Evolutionary conservation across 352 stramenopile genomes (phyloP).

Genomic region (Thraustochytrium striatum): DNA sequence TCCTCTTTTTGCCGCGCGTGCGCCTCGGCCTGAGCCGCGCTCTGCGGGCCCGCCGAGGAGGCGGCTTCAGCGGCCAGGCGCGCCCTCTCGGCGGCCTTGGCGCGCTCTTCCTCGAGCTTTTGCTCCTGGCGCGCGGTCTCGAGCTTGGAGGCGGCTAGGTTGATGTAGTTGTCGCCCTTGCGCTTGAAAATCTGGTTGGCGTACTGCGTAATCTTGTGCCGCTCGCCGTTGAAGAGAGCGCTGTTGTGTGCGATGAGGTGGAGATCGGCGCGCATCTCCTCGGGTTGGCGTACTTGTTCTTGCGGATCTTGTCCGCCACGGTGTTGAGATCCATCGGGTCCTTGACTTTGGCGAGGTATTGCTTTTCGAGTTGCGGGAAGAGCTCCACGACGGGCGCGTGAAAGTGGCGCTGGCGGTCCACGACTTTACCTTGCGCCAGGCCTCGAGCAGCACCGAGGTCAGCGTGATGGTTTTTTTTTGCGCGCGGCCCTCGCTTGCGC

Average conservation of each 20-base stretch:
- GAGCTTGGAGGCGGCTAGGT: not conserved
- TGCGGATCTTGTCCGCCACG: slow-evolving; percentile 35
- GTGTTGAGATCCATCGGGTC: slow-evolving; percentile 24
- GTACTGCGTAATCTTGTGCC: not conserved
- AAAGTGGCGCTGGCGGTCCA: slow-evolving; percentile 19
- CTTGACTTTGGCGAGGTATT: slow-evolving; percentile 4
- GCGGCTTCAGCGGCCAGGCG: not conserved
- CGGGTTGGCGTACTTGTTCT: slow-evolving; percentile 9
- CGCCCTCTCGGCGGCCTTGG: not conserved
- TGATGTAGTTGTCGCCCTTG: slow-evolving; percentile 1
- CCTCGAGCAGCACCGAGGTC: slow-evolving; percentile 15
- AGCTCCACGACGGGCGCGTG: not conserved
- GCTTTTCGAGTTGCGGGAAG: not conserved
- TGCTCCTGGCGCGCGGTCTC: slow-evolving; percentile 9
- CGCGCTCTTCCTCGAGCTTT: not conserved
- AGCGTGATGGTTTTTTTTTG: slow-evolving; percentile 16
- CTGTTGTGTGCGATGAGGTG: slow-evolving; percentile 34
- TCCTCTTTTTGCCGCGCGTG: not conserved
- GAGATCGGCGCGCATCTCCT: slow-evolving; percentile 41
- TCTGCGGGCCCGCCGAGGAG: not conserved
- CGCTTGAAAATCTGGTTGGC: slow-evolving; percentile 1
- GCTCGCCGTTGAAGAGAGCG: not conserved
- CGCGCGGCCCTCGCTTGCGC: not conserved
- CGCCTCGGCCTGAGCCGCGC: not conserved
- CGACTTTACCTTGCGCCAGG: not conserved